These are phyloP conservation scores for Uronychia setigera DNA, from an alignment of 73 alveolate genomes.

Conservation along the genomic window DNA sequence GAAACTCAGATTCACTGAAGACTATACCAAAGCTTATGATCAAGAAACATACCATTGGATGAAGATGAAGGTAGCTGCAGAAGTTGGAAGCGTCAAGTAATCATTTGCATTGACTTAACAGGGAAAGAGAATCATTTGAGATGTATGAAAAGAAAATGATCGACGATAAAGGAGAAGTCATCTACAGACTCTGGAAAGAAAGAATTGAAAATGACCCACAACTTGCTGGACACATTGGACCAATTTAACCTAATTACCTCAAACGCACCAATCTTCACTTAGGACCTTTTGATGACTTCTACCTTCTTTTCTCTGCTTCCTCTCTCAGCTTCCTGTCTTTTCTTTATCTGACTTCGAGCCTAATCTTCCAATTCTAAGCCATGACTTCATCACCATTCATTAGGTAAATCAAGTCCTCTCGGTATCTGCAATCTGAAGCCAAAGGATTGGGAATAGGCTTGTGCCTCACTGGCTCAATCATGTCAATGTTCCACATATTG, in stretches of 20 bases:
- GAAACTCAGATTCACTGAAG: conserved; percentile 51
- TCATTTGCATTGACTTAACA: conserved; percentile 14
- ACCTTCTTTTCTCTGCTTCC: conserved; percentile 44
- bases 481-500: not conserved
- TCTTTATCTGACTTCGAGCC: conserved; percentile 79
- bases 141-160: conserved; percentile 22
- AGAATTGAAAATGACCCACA: conserved; percentile 51
- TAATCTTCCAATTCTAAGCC: conserved; percentile 77
- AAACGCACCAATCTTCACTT: not conserved
- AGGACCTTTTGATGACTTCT: not conserved
- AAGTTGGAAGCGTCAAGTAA: conserved; percentile 60
- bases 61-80: conserved; percentile 65
- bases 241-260: not conserved
- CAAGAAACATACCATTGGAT: conserved; percentile 48
- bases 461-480: not conserved
- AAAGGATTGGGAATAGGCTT: conserved; percentile 15
- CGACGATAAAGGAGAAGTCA: conserved; percentile 50
- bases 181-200: conserved; percentile 53
- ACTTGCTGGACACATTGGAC: not conserved
- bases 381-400: conserved; percentile 43
- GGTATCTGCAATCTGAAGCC: conserved; percentile 94
- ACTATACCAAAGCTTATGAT: conserved; percentile 41
- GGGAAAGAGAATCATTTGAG: conserved; percentile 40
- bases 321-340: conserved; percentile 76
- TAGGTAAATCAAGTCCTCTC: conserved; percentile 94